Evolutionary conservation across 371 early-diverging fungal species (phyloP).

Genomic region (Umbelopsis sp.): DNA sequence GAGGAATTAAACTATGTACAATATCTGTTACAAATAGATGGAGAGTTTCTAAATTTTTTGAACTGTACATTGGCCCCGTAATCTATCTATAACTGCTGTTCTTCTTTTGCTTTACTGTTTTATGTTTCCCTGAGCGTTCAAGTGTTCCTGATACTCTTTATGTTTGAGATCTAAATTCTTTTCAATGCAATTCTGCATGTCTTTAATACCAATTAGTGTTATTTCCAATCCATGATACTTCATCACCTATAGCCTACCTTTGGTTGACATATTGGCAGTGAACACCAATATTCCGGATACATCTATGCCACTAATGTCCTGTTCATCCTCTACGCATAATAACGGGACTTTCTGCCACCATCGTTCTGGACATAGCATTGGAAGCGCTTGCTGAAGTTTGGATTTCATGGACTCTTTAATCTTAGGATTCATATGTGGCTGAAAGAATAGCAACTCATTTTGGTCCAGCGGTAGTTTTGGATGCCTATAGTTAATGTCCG

Average conservation of each 20-base stretch:
- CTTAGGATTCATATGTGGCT: slow-evolving; percentile 26
- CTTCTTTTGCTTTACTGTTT: not conserved
- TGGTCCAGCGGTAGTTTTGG: slow-evolving; percentile 20
- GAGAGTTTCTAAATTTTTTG: not conserved
- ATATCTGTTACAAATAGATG: not conserved
- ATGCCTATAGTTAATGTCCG: slow-evolving; percentile 9
- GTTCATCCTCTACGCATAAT: slow-evolving; percentile 23
- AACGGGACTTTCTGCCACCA: slow-evolving; percentile 49
- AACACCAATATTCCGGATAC: not conserved
- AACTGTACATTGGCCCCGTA: not conserved
- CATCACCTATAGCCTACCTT: not conserved
- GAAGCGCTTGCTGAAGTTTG: slow-evolving; percentile 26
- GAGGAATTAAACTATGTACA: slow-evolving; percentile 39
- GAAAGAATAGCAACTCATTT: slow-evolving; percentile 34
- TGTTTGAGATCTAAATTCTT: not conserved
- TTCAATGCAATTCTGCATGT: not conserved
- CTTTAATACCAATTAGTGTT: not conserved
- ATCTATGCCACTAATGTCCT: not conserved
- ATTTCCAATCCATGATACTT: not conserved
- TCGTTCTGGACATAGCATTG: slow-evolving; percentile 34
- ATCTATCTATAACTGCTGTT: not conserved
- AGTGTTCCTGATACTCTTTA: not conserved
- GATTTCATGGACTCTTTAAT: slow-evolving; percentile 18
- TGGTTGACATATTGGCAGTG: not conserved
- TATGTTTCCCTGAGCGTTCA: too few species aligned